Percentiles rank a stretch among this genome's conserved stretches.
These are phyloP conservation scores for Hysterium pulicare DNA, from an alignment of 2,329 filamentous ascomycete species.

Conservation along the genomic window DNA sequence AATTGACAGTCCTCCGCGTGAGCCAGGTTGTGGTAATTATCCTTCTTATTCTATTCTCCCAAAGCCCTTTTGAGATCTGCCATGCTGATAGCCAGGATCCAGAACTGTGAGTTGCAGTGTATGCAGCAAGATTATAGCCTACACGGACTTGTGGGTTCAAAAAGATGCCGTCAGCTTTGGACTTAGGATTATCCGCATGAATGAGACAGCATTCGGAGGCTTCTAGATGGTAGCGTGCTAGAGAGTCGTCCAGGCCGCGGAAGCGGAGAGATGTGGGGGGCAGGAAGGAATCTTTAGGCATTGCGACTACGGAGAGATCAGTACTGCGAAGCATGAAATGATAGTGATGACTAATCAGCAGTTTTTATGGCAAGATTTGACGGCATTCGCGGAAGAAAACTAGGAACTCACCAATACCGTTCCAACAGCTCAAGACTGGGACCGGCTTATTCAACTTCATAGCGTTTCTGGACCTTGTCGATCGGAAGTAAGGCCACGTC, in stretches of 20 bases:
- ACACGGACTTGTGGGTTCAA: constrained; percentile 69
- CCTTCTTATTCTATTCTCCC: constrained; percentile 16
- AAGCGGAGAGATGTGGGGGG: constrained; percentile 55
- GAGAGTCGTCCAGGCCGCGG: constrained; percentile 60
- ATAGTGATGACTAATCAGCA: too few species aligned
- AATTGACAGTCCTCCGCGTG: constrained; percentile 3
- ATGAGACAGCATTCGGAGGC: constrained; percentile 78
- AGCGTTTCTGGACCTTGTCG: constrained; percentile 46
- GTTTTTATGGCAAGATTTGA: too few species aligned
- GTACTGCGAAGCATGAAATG: too few species aligned
- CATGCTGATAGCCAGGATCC: constrained; percentile 10
- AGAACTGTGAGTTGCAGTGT: too few species aligned
- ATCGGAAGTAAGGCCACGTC: constrained; percentile 60
- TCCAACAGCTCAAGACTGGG: constrained; percentile 65
- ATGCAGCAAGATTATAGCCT: constrained; percentile 52
- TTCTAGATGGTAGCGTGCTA: constrained; percentile 62
- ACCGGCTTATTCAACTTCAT: constrained; percentile 53
- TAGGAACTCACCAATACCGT: too few species aligned
- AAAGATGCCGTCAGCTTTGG: constrained; percentile 54
- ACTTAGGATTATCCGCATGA: constrained; percentile 66
- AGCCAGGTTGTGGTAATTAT: constrained; percentile 4
- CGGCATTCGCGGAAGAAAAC: too few species aligned
- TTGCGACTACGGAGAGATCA: too few species aligned
- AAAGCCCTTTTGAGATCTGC: constrained; percentile 13
- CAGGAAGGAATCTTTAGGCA: too few species aligned